phyloP scores from a whole-genome alignment of 495 filamentous ascomycete genomes.

The Penicillium cinerascens region DNA sequence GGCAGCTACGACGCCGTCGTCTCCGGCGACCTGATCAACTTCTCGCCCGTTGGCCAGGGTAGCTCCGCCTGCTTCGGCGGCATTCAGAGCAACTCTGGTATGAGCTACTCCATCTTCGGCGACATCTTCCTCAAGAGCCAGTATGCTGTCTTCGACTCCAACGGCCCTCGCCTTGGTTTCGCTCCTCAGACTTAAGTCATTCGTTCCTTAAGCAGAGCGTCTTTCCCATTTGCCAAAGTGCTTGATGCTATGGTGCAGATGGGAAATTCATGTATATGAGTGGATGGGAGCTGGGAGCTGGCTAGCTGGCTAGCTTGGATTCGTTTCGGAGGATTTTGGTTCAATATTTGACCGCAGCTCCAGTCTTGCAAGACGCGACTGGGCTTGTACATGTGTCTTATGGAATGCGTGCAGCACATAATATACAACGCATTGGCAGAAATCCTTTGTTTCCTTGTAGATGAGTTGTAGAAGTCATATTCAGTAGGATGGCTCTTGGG shows the following conservation, averaged over 20 bases:
- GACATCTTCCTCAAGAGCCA: constrained; percentile 78
- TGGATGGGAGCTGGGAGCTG: constrained; percentile 5
- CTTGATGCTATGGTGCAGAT: not conserved
- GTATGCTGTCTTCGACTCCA: constrained; percentile 70
- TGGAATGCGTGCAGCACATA: constrained; percentile 19
- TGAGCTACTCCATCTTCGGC: constrained; percentile 68
- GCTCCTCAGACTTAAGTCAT: constrained; percentile 42
- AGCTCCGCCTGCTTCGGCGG: constrained; percentile 59
- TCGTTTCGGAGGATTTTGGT: constrained; percentile 5
- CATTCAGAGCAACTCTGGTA: constrained; percentile 58
- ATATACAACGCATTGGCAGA: constrained; percentile 12
- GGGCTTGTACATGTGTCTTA: constrained; percentile 24
- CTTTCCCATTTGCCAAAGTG: not conserved
- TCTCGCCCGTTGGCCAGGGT: constrained; percentile 36
- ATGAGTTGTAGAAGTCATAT: not conserved
- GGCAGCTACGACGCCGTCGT: constrained; percentile 42
- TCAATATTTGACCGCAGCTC: constrained; percentile 12
- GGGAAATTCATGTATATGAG: not conserved
- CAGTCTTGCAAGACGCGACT: constrained; percentile 17
- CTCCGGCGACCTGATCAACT: constrained; percentile 43
- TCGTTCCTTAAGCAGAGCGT: constrained; percentile 3
- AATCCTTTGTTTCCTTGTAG: not conserved
- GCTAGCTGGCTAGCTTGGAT: constrained; percentile 17
- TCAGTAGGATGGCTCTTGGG: too few relatives aligned
- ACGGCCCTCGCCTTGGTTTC: constrained; percentile 57